Evolutionary conservation across 306 rosid genomes (phyloP).

Genomic region (Cyclanthera cordifolia): DNA sequence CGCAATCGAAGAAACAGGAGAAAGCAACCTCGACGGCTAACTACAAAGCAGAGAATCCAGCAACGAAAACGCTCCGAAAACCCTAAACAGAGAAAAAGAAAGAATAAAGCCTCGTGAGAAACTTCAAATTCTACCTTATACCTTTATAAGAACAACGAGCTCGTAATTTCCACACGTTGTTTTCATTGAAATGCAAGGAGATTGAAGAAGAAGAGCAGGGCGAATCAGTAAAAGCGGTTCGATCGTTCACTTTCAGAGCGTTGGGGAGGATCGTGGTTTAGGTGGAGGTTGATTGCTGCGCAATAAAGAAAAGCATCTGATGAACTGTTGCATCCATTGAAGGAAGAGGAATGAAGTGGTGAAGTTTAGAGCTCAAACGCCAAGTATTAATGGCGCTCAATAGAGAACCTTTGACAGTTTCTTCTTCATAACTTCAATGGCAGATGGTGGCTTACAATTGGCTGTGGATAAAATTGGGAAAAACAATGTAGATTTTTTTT

Average conservation of each 20-base stretch:
- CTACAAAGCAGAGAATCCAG: conserved; percentile 5
- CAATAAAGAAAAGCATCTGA: background rate
- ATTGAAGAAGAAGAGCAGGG: background rate
- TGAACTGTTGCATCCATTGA: background rate
- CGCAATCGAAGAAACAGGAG: background rate
- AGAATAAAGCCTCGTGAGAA: background rate
- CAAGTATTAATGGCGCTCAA: background rate
- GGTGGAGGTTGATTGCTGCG: background rate
- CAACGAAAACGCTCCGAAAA: background rate
- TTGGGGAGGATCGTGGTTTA: background rate
- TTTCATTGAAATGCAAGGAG: background rate
- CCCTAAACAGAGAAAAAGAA: background rate
- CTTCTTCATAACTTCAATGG: background rate
- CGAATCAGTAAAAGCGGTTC: background rate
- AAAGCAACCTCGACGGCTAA: background rate
- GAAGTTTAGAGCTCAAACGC: background rate
- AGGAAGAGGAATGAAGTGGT: background rate
- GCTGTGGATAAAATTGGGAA: background rate
- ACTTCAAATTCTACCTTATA: background rate
- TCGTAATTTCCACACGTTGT: background rate
- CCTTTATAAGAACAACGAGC: background rate
- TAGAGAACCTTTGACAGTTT: background rate
- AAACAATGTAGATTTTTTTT: background rate
- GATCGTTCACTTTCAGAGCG: conserved; percentile 1
- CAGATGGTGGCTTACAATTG: background rate